Conservation (phyloP, 768 basidiomycete genomes). For the Dacryopinax primogenitus region DNA sequence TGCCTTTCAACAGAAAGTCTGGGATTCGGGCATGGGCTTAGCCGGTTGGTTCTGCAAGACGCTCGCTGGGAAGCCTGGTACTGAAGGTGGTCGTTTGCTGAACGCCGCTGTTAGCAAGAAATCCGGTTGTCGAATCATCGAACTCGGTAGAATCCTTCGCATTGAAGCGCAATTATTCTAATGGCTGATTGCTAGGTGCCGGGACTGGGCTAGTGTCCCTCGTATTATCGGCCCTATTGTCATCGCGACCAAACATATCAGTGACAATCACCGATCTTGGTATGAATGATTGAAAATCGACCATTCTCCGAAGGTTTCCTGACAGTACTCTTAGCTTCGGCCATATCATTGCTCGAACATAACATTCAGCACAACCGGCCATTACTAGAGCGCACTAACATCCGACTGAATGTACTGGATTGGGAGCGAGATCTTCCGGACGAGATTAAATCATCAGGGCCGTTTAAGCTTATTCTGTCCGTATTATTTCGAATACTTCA, state of each 20-base stretch:
- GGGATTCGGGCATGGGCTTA: constrained; percentile 85
- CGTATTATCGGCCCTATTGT: constrained; percentile 45
- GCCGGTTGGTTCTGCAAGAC: constrained; percentile 55
- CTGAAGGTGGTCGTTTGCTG: constrained; percentile 2
- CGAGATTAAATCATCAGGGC: constrained; percentile 23
- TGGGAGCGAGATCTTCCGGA: constrained; percentile 58
- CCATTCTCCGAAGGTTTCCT: not conserved
- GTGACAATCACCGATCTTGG: constrained; percentile 61
- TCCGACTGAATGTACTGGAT: constrained; percentile 39
- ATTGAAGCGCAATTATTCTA: not conserved
- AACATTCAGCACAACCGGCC: constrained; percentile 44
- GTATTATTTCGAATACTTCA: constrained; percentile 18
- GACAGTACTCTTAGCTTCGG: constrained; percentile 44
- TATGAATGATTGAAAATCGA: constrained; percentile 27
- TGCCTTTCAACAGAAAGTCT: constrained; percentile 59
- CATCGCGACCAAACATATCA: constrained; percentile 25
- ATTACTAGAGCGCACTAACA: constrained; percentile 22
- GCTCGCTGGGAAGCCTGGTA: not conserved
- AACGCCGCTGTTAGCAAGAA: not conserved
- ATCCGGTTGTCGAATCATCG: constrained; percentile 37
- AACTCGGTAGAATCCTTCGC: constrained; percentile 43
- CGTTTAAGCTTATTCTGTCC: constrained; percentile 53
- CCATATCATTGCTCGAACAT: constrained; percentile 61
- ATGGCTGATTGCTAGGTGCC: constrained; percentile 41
- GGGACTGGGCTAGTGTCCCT: constrained; percentile 77